Percentiles rank a stretch among this genome's conserved stretches.
These are phyloP conservation scores for Solidago caesia DNA, from an alignment of 129 eudicot genomes.

Conservation along the genomic window DNA sequence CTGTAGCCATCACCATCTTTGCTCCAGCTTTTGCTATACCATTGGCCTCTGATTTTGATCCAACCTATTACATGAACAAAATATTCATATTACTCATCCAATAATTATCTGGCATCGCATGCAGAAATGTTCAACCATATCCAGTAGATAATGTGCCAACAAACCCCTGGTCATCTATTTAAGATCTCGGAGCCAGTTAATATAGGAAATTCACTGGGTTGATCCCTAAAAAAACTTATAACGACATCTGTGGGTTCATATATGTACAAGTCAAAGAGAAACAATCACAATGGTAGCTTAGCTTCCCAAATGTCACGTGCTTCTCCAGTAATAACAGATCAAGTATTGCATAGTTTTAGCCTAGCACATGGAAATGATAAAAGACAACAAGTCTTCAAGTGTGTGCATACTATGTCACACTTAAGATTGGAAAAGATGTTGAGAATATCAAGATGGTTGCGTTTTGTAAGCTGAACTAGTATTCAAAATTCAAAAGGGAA, in stretches of 20 bases:
- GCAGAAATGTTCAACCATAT: conserved; percentile 14
- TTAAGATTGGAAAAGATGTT: conserved; percentile 9
- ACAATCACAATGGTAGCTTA: not conserved
- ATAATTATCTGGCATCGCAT: not conserved
- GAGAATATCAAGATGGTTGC: not conserved
- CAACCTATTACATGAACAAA: conserved; percentile 58
- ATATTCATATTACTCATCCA: not conserved
- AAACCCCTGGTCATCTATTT: conserved; percentile 5
- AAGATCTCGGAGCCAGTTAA: not conserved
- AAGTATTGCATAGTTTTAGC: not conserved
- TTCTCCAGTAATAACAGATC: not conserved
- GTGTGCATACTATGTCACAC: not conserved
- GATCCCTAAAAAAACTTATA: not conserved
- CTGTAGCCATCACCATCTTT: conserved; percentile 99
- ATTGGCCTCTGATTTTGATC: conserved; percentile 92
- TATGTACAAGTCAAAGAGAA: not conserved
- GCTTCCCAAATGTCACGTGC: not conserved
- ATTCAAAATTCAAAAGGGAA: not conserved
- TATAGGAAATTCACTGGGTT: not conserved
- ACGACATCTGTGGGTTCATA: conserved; percentile 3
- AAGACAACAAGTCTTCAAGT: not conserved
- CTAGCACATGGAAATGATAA: not conserved
- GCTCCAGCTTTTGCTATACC: conserved; percentile 99
- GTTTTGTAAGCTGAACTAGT: not conserved
- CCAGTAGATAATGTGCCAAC: conserved; percentile 9